Conservation (phyloP, 2,329 filamentous ascomycete species). For the Phialemoniopsis sp. region DNA sequence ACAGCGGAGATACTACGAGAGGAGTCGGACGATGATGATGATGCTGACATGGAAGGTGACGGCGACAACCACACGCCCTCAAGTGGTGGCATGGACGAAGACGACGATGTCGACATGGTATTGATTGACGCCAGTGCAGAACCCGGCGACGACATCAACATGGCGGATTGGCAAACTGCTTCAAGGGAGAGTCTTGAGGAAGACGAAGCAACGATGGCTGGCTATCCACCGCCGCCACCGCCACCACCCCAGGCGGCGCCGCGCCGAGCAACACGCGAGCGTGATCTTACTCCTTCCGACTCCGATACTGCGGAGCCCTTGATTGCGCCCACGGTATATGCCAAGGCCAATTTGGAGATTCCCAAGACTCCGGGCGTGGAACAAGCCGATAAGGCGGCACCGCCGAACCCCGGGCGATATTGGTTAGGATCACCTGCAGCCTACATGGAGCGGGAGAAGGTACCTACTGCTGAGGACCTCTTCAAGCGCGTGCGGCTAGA, state of each 20-base stretch:
- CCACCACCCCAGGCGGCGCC: slow-evolving; percentile 55
- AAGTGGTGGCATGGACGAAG: slow-evolving; percentile 24
- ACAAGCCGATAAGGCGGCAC: slow-evolving; percentile 33
- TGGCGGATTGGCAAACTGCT: slow-evolving; percentile 41
- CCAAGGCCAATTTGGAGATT: slow-evolving; percentile 65
- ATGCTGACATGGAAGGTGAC: slow-evolving; percentile 39
- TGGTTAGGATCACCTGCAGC: slow-evolving; percentile 79
- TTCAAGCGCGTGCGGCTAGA: slow-evolving; percentile 87
- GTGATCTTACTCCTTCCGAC: slow-evolving; percentile 65
- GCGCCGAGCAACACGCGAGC: slow-evolving; percentile 42
- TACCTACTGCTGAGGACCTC: slow-evolving; percentile 78
- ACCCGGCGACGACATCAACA: slow-evolving; percentile 35
- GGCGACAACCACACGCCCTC: slow-evolving; percentile 27
- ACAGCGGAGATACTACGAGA: slow-evolving; percentile 13
- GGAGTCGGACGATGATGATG: slow-evolving; percentile 38
- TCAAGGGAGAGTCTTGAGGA: slow-evolving; percentile 53
- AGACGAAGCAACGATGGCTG: slow-evolving; percentile 73
- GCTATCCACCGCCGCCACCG: slow-evolving; percentile 63
- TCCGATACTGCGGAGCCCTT: slow-evolving; percentile 68
- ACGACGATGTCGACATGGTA: slow-evolving; percentile 69
- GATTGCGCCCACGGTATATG: slow-evolving; percentile 56
- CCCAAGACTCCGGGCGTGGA: slow-evolving; percentile 72
- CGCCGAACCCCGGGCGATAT: slow-evolving; percentile 68
- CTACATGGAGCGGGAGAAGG: slow-evolving; percentile 58
- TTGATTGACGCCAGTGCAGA: slow-evolving; percentile 50